phyloP scores from a whole-genome alignment of 1,139 yeast genomes.

The Candida glucosophila region DNA sequence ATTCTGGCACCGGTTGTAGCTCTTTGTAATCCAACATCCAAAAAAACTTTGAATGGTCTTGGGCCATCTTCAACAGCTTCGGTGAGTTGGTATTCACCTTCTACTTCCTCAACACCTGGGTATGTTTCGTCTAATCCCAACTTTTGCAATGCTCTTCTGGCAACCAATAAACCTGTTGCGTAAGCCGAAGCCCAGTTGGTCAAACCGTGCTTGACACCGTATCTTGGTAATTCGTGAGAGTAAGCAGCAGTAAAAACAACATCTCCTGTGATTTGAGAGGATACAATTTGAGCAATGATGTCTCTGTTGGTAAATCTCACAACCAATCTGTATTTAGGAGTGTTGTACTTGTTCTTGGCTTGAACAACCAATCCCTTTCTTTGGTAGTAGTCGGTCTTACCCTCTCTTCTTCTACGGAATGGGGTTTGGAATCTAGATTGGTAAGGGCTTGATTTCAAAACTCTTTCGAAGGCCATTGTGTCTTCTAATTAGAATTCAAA shows the following conservation, averaged over 20 bases:
- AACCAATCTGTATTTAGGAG: conserved; percentile 99
- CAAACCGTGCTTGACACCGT: conserved; percentile 98
- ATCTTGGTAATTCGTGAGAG: conserved; percentile 97
- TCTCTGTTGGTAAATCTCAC: conserved; percentile 99
- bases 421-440: conserved; percentile 99
- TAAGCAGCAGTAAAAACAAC: conserved; percentile 95
- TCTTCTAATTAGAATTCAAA: conserved; percentile 22
- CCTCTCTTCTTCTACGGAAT: conserved; percentile 99
- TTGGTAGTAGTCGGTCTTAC: conserved; percentile 99
- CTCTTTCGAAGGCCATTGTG: conserved; percentile 73
- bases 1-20: conserved; percentile 99
- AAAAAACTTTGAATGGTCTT: conserved; percentile 99
- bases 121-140: conserved; percentile 98
- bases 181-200: conserved; percentile 99
- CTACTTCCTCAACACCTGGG: conserved; percentile 98
- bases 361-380: conserved; percentile 99
- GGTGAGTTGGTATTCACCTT: conserved; percentile 97
- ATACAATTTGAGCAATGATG: conserved; percentile 94
- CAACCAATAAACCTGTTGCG: conserved; percentile 97
- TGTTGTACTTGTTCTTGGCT: conserved; percentile 99
- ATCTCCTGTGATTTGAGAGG: conserved; percentile 97
- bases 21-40: conserved; percentile 99
- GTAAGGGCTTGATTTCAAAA: conserved; percentile 82
- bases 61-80: conserved; percentile 99
- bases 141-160: conserved; percentile 98